Conservation (phyloP, 83 land plant species). For the Thuja plicata region DNA sequence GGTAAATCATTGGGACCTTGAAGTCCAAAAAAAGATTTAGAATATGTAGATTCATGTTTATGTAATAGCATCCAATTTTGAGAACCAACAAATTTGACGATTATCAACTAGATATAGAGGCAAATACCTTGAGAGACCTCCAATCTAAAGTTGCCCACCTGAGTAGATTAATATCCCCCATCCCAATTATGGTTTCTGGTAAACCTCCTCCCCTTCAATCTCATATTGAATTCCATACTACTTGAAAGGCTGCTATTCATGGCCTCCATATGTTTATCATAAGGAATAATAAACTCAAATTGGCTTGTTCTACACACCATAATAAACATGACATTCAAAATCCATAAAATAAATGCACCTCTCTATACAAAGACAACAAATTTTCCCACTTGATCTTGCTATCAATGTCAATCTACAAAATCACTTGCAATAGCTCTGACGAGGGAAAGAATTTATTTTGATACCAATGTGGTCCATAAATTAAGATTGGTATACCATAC, state of each 20-base stretch:
- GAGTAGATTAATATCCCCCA: conserved; percentile 30
- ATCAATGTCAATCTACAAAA: no score
- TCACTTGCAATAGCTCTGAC: no score
- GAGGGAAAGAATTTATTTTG: no score
- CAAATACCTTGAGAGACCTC: conserved; percentile 42
- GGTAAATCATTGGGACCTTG: not conserved
- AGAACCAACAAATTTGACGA: not conserved
- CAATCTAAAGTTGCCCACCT: conserved; percentile 45
- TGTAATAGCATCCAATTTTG: conserved; percentile 1
- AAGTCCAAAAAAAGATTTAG: not conserved
- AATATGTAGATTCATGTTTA: not conserved
- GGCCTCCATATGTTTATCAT: conserved; percentile 74
- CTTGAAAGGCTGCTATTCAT: conserved; percentile 58
- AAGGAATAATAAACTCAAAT: conserved; percentile 80
- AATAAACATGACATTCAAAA: not conserved
- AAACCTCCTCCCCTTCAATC: conserved; percentile 79
- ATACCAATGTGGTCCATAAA: no score
- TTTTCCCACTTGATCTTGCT: no score
- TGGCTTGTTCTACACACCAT: conserved; percentile 68
- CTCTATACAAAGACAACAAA: no score
- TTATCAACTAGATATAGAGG: not conserved
- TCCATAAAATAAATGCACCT: not conserved
- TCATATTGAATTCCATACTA: conserved; percentile 94
- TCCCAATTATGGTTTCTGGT: conserved; percentile 47
- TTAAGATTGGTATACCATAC: no score